Evolutionary conservation across 352 stramenopile species (phyloP).

Genomic region (Phytopythium mirpurense): DNA sequence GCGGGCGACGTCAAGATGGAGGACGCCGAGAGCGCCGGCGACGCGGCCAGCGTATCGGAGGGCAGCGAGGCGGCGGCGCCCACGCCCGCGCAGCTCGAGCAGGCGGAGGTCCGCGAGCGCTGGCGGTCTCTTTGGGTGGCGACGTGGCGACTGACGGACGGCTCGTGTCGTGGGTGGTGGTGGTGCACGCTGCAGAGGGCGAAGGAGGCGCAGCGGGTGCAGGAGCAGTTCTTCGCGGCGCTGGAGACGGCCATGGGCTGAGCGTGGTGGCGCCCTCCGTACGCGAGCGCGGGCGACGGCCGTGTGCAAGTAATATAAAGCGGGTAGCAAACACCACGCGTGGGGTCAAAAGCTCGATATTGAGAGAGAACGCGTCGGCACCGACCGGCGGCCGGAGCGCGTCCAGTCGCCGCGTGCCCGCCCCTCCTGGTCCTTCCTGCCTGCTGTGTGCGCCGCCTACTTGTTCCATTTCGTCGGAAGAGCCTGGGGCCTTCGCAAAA

Average conservation of each 20-base stretch:
- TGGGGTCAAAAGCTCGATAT: not conserved
- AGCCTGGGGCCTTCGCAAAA: not conserved
- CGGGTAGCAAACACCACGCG: no score
- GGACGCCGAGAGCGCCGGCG: conserved; percentile 18
- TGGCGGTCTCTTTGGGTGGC: not conserved
- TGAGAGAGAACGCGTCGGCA: not conserved
- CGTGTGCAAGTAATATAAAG: not conserved
- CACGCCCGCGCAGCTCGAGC: conserved; percentile 26
- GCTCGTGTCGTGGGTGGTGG: conserved; percentile 6
- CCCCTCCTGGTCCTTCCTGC: not conserved
- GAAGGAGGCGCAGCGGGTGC: conserved; percentile 41
- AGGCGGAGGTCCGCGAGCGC: conserved; percentile 24
- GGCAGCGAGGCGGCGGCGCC: conserved; percentile 8
- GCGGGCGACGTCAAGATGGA: conserved; percentile 48
- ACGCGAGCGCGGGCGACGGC: no score
- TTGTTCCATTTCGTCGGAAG: conserved; percentile 2
- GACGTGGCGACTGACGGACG: conserved; percentile 5
- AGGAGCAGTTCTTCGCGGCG: conserved; percentile 60
- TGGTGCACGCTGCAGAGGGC: conserved; percentile 27
- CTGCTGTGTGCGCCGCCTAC: not conserved
- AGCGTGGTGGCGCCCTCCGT: no score
- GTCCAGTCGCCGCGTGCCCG: not conserved
- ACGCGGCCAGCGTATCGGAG: conserved; percentile 8
- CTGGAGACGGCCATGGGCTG: conserved; percentile 44
- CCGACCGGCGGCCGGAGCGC: not conserved